Evolutionary conservation across 352 stramenopile species (phyloP).

Genomic region (Phytophthora sp.): DNA sequence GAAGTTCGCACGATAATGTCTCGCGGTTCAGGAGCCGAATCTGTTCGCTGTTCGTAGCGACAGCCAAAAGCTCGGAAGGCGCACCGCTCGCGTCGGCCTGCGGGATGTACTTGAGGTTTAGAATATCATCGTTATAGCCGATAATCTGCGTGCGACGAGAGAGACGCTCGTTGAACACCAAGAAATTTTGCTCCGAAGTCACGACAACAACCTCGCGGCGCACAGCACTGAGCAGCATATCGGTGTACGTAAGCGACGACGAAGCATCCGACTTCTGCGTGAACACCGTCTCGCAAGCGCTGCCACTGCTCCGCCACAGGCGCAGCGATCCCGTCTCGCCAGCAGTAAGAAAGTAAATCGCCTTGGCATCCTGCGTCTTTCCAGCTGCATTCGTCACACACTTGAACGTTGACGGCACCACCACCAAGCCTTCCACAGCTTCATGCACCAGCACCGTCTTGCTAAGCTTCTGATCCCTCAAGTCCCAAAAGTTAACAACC

Average conservation of each 20-base stretch:
- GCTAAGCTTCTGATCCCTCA: constrained; percentile 80
- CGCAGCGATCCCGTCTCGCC: constrained; percentile 92
- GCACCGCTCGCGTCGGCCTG: constrained; percentile 49
- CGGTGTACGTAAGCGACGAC: constrained; percentile 53
- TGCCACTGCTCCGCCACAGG: constrained; percentile 60
- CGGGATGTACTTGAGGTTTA: constrained; percentile 96
- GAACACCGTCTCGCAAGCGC: constrained; percentile 48
- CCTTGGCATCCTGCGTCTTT: constrained; percentile 53
- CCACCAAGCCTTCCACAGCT: constrained; percentile 92
- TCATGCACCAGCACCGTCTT: constrained; percentile 96
- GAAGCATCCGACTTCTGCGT: constrained; percentile 46
- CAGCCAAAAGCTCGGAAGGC: constrained; percentile 82
- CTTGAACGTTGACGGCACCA: constrained; percentile 78
- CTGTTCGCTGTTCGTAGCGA: constrained; percentile 97
- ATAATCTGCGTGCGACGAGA: constrained; percentile 81
- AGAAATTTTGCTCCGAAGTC: constrained; percentile 87
- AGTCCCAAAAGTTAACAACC: constrained; percentile 92
- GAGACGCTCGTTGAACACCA: constrained; percentile 80
- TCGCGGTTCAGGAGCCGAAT: constrained; percentile 94
- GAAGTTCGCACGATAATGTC: constrained; percentile 93
- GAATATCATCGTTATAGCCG: constrained; percentile 97
- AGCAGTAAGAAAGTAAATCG: constrained; percentile 92
- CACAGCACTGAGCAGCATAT: constrained; percentile 56
- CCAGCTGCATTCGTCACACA: constrained; percentile 37
- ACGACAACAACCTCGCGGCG: constrained; percentile 79